Evolutionary conservation across 306 rosid genomes (phyloP), one percentile per base, ranked within the genome.

Genomic region (Begonia fuchsioides): DNA sequence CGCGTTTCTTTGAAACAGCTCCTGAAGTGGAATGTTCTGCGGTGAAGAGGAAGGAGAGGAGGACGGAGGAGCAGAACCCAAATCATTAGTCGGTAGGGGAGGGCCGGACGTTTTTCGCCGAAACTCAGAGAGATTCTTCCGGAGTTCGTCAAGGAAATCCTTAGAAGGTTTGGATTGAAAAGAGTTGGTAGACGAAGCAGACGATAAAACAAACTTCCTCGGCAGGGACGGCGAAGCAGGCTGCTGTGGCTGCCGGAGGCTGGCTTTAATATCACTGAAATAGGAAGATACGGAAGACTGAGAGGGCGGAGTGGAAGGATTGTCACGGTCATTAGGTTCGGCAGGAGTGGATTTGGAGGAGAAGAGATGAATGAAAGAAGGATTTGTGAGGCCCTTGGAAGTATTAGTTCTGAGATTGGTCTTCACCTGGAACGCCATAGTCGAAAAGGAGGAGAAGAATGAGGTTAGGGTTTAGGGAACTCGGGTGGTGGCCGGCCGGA

Each of bases 361-460:
- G 77, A 69, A 73, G 49, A 65, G 68, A 39, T 57, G 70, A 38
- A 54, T 3, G 1, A 62, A 51, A 58, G 74, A 51, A 32, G 76
- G 68, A 15, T 60, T 56, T 11, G 52, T n/a, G 17, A 56, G 52
- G 55, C 9, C 10, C 60, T 54, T 60, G 9, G 38, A 69, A 54
- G 13, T 43, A 52, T 32, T 64, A 43, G 72, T 15, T 52, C 70
- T 50, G 48, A 76, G 68, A 12, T 41, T 75, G 44, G 60, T 8
- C 51, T 66, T 47, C 17, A 76, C 66, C 14, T 48, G 80, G 58
- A 73, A 85, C 66, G 77, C 70, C 51, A 80, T 69, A 17, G 67
- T 17, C 14, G 49, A 14, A 12, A 53, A 32, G 19, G 17, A 17
- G 18, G 44, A 50, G 8, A 51, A 55, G 59, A 18, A 55, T 32